Percentiles rank a stretch among this genome's conserved stretches.
Evolutionary conservation across 1,284 basidiomycete genomes (phyloP).

Genomic region (Ceratorhiza oryzae-sativae): DNA sequence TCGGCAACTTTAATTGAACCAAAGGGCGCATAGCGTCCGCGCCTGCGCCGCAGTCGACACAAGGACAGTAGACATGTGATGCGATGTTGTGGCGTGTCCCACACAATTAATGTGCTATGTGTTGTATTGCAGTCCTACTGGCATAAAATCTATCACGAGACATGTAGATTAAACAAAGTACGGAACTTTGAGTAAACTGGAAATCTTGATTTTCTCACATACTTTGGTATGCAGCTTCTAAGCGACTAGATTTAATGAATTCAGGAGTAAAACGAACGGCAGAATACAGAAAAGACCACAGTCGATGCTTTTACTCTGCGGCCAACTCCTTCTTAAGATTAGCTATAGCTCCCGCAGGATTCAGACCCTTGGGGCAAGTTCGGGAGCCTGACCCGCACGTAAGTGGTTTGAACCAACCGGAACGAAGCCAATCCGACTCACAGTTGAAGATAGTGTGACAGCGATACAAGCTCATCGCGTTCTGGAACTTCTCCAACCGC

Average conservation of each 20-base stretch:
- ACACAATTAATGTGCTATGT: too few relatives aligned
- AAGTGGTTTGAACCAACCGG: conserved; percentile 13
- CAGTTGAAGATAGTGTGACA: conserved; percentile 98
- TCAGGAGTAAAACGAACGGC: not conserved
- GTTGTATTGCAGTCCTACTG: too few relatives aligned
- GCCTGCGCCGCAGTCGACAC: too few relatives aligned
- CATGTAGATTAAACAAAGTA: too few relatives aligned
- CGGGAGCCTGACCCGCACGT: conserved; percentile 65
- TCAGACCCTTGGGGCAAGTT: conserved; percentile 96
- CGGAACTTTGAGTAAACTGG: too few relatives aligned
- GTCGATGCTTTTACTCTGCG: conserved; percentile 59
- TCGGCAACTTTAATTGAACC: too few relatives aligned
- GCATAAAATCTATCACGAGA: too few relatives aligned
- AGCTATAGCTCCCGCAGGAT: conserved; percentile 86
- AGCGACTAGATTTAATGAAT: not conserved
- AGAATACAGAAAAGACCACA: not conserved
- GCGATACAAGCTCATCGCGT: conserved; percentile 91
- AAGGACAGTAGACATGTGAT: too few relatives aligned
- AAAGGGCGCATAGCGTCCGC: too few relatives aligned
- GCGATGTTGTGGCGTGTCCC: too few relatives aligned
- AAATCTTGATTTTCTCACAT: not conserved
- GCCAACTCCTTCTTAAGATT: conserved; percentile 91
- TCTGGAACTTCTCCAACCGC: conserved; percentile 92
- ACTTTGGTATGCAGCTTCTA: too few relatives aligned
- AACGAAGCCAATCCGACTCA: conserved; percentile 49